These are phyloP conservation scores for Paracoccidioides lutzii DNA, from an alignment of 2,329 filamentous ascomycete genomes.

Conservation along the genomic window DNA sequence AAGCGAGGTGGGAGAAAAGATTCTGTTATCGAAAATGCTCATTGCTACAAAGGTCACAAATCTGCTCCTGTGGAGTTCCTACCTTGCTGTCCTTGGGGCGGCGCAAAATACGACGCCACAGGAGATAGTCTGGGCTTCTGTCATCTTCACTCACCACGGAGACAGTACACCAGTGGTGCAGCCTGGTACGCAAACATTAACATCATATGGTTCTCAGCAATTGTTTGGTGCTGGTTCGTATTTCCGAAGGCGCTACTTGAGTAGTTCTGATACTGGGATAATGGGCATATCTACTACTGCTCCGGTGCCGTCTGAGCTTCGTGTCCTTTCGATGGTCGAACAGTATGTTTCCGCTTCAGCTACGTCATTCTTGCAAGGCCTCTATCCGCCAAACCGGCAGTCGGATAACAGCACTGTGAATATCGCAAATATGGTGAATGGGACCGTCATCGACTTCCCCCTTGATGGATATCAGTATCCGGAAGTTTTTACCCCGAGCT, in stretches of 20 bases:
- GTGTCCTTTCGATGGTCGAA: conserved; percentile 35
- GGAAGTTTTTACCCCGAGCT: conserved; percentile 32
- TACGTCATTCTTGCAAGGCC: conserved; percentile 48
- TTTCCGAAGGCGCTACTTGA: conserved; percentile 43
- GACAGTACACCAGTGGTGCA: conserved; percentile 40
- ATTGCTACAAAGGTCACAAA: too few species aligned
- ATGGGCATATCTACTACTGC: conserved; percentile 33
- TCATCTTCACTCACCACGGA: conserved; percentile 43
- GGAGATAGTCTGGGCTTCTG: conserved; percentile 34
- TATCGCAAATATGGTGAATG: conserved; percentile 35
- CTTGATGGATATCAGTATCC: conserved; percentile 47
- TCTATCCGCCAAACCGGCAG: conserved; percentile 41
- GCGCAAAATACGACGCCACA: conserved; percentile 17
- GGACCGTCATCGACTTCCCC: conserved; percentile 34
- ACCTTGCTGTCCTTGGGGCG: not conserved
- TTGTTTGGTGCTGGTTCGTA: conserved; percentile 37
- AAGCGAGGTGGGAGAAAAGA: not conserved
- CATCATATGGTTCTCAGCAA: conserved; percentile 43
- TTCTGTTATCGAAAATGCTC: not conserved
- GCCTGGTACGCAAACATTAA: conserved; percentile 29
- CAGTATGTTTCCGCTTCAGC: conserved; percentile 41
- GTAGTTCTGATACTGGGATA: conserved; percentile 27
- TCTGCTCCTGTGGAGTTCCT: too few species aligned
- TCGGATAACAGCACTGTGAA: conserved; percentile 23
- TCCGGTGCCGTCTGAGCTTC: conserved; percentile 35